Evolutionary conservation across 441 rosid species (phyloP).

Genomic region (Lepidium campestre): DNA sequence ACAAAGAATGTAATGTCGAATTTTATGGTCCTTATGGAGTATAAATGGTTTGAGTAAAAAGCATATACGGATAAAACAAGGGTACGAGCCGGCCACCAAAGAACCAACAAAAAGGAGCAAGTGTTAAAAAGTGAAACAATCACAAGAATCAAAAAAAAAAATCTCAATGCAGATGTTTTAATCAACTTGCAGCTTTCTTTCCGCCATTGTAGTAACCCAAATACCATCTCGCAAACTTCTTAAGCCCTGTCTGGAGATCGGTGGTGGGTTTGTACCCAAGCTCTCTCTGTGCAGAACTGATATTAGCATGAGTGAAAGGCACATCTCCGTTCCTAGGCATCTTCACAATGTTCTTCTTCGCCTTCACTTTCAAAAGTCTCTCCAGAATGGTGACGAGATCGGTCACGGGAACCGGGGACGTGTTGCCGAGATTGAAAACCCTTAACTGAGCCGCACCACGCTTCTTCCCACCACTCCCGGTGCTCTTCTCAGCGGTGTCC

Average conservation of each 20-base stretch:
- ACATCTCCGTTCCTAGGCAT: constrained; percentile 92
- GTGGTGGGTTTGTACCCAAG: constrained; percentile 94
- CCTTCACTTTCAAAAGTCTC: constrained; percentile 71
- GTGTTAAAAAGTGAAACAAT: constrained; percentile 25
- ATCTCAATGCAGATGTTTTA: background rate
- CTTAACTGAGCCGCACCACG: constrained; percentile 79
- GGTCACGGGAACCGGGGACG: constrained; percentile 81
- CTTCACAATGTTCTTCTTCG: constrained; percentile 71
- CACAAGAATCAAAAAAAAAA: constrained; percentile 14
- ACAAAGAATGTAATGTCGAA: constrained; percentile 1
- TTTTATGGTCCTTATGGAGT: constrained; percentile 15
- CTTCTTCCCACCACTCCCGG: constrained; percentile 93
- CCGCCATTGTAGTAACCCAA: constrained; percentile 64
- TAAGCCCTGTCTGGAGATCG: constrained; percentile 84
- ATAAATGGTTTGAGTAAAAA: background rate
- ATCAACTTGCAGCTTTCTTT: constrained; percentile 58
- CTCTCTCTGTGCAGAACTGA: constrained; percentile 79
- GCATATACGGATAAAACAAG: constrained; percentile 3
- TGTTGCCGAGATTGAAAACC: constrained; percentile 88
- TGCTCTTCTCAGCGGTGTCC: constrained; percentile 91
- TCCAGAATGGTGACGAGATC: constrained; percentile 79
- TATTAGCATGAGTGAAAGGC: constrained; percentile 86
- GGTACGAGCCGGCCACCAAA: constrained; percentile 14
- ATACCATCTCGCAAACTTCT: constrained; percentile 95
- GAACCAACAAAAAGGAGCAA: constrained; percentile 15